Conservation (phyloP, 306 rosid species). For the Acacia confusa region DNA sequence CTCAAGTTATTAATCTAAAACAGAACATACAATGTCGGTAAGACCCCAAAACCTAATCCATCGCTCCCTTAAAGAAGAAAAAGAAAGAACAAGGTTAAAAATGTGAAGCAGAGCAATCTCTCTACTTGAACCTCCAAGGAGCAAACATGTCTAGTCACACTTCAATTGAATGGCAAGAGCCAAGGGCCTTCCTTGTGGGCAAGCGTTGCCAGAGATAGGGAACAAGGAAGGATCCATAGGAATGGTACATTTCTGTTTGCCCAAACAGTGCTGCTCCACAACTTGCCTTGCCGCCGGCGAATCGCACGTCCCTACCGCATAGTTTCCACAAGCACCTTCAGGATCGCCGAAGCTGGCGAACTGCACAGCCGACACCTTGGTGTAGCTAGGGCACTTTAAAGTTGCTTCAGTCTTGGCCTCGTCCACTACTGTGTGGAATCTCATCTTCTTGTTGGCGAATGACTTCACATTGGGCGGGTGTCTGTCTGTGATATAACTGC, state of each 20-base stretch:
- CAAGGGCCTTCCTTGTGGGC: slow-evolving; percentile 32
- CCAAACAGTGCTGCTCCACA: slow-evolving; percentile 55
- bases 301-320: slow-evolving; percentile 47
- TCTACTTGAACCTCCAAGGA: too few species aligned
- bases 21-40: too few species aligned
- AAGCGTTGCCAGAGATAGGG: slow-evolving; percentile 24
- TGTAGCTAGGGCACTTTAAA: slow-evolving; percentile 45
- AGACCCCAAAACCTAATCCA: neutral
- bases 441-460: slow-evolving; percentile 47
- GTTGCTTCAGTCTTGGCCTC: slow-evolving; percentile 29
- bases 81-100: neutral
- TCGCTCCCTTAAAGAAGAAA: neutral
- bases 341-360: slow-evolving; percentile 87
- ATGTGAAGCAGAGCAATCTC: neutral
- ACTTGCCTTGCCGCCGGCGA: slow-evolving; percentile 28
- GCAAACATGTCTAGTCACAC: slow-evolving; percentile 14
- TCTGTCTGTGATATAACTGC: slow-evolving; percentile 47
- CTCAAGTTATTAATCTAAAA: neutral
- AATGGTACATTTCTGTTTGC: slow-evolving; percentile 38
- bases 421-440: slow-evolving; percentile 15
- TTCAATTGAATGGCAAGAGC: slow-evolving; percentile 46
- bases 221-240: slow-evolving; percentile 40
- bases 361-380: slow-evolving; percentile 49
- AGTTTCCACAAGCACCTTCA: slow-evolving; percentile 59
- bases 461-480: slow-evolving; percentile 63